Percentiles rank a stretch among this genome's conserved stretches.
These are phyloP conservation scores for Kregervanrija pseudodelftensis DNA, from an alignment of 805 yeast genomes.

Conservation along the genomic window DNA sequence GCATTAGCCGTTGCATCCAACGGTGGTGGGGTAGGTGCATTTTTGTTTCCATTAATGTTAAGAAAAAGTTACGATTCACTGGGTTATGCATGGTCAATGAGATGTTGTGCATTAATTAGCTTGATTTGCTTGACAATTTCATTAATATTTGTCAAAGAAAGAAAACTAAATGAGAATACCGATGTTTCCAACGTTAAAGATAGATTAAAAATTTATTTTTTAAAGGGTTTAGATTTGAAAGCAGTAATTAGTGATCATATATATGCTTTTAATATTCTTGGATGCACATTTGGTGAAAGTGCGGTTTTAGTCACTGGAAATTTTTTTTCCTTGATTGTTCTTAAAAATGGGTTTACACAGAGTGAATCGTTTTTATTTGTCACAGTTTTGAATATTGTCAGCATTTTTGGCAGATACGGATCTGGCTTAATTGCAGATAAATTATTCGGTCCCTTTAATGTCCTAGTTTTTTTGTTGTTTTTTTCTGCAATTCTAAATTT, in stretches of 20 bases:
- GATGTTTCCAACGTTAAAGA: constrained; percentile 2
- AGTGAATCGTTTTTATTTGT: constrained; percentile 37
- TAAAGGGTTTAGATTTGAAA: constrained; percentile 30
- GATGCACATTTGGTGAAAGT: constrained; percentile 38
- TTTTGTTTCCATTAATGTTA: constrained; percentile 43
- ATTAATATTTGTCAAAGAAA: constrained; percentile 27
- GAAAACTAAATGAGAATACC: constrained; percentile 18
- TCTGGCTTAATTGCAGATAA: constrained; percentile 25
- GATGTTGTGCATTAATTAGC: constrained; percentile 41
- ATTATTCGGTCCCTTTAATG: constrained; percentile 41
- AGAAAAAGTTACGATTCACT: constrained; percentile 37
- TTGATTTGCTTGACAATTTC: constrained; percentile 19
- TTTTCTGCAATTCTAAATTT: constrained; percentile 38
- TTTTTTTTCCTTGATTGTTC: constrained; percentile 42
- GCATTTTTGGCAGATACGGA: constrained; percentile 26
- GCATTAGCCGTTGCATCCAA: constrained; percentile 43
- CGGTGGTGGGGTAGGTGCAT: constrained; percentile 49
- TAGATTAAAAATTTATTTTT: constrained; percentile 2
- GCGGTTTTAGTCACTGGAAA: constrained; percentile 38
- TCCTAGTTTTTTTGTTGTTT: constrained; percentile 25
- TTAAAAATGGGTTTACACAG: constrained; percentile 36
- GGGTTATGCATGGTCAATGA: constrained; percentile 51
- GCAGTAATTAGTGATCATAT: constrained; percentile 31
- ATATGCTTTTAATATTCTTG: constrained; percentile 35
- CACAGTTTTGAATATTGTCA: constrained; percentile 37